phyloP scores from a whole-genome alignment of 495 filamentous ascomycete genomes.

The Neurospora sp. region DNA sequence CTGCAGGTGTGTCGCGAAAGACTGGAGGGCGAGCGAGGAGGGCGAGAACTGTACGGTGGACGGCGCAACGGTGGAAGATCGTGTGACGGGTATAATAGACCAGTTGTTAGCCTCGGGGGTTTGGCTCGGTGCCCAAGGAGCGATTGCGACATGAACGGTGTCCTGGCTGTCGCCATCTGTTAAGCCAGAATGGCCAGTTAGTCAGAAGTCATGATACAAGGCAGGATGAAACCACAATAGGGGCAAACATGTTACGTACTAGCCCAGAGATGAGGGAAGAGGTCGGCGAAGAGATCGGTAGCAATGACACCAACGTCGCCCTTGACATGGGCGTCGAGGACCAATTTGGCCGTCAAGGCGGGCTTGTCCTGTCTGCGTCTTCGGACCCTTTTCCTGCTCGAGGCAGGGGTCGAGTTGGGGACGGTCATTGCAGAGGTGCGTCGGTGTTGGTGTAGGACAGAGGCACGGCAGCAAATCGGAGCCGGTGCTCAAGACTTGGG shows the following conservation, averaged over 20 bases:
- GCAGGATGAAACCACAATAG: not conserved
- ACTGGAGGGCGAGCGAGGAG: slow-evolving; percentile 64
- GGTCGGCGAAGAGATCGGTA: slow-evolving; percentile 70
- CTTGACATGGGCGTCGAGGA: slow-evolving; percentile 79
- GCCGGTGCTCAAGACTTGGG: not conserved
- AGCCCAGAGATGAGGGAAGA: slow-evolving; percentile 54
- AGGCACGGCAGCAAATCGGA: not conserved
- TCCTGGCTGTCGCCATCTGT: slow-evolving; percentile 17
- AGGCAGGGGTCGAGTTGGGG: not conserved
- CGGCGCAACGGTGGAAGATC: slow-evolving; percentile 49
- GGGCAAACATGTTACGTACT: slow-evolving; percentile 14
- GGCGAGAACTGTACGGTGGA: slow-evolving; percentile 79
- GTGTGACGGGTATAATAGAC: slow-evolving; percentile 74
- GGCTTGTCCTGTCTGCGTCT: slow-evolving; percentile 48
- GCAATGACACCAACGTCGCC: slow-evolving; percentile 83
- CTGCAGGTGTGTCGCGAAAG: slow-evolving; percentile 55
- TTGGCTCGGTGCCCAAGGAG: slow-evolving; percentile 63
- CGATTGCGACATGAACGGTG: slow-evolving; percentile 62
- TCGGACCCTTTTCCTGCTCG: slow-evolving; percentile 29
- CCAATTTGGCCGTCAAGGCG: slow-evolving; percentile 40
- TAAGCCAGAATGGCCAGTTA: slow-evolving; percentile 14
- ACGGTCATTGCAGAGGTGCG: not conserved
- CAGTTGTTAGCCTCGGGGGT: slow-evolving; percentile 58
- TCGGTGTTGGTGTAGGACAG: not conserved
- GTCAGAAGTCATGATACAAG: not conserved